Percentiles rank a stretch among this genome's conserved stretches.
Conservation (phyloP, 768 basidiomycete species). For the Tephrocybe sp. region DNA sequence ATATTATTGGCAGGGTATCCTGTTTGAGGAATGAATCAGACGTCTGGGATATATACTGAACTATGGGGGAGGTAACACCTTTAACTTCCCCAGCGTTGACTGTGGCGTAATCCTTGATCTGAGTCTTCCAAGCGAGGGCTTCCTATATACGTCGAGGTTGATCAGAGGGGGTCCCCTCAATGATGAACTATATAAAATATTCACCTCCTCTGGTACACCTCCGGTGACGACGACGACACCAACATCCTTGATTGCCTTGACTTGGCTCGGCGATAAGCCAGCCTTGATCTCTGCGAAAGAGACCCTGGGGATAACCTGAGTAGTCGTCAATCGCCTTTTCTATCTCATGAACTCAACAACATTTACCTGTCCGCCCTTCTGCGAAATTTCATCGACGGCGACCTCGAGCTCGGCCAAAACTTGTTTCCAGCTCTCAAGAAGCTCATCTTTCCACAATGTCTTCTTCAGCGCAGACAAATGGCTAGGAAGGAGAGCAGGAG, state of each 20-base stretch:
- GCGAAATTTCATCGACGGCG: constrained; percentile 45
- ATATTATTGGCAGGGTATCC: constrained; percentile 67
- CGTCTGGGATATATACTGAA: neutral
- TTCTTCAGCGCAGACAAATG: constrained; percentile 64
- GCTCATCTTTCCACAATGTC: constrained; percentile 40
- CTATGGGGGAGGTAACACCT: constrained; percentile 29
- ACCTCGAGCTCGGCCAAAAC: constrained; percentile 48
- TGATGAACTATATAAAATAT: neutral
- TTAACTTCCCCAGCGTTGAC: constrained; percentile 44
- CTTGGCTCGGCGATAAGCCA: constrained; percentile 46
- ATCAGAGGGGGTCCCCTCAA: neutral
- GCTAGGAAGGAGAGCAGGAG: constrained; percentile 35
- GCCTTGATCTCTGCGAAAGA: constrained; percentile 38
- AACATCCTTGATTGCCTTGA: constrained; percentile 40
- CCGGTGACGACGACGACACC: constrained; percentile 59
- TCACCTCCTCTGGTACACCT: constrained; percentile 52
- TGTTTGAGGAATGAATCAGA: constrained; percentile 17
- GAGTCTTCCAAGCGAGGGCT: constrained; percentile 56
- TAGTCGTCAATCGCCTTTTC: neutral
- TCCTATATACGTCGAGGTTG: constrained; percentile 33
- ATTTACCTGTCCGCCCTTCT: constrained; percentile 44
- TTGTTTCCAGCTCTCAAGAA: constrained; percentile 52
- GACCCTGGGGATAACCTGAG: constrained; percentile 51
- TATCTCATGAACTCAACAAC: neutral
- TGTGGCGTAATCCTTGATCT: constrained; percentile 51